Evolutionary conservation across 2,329 filamentous ascomycete species (phyloP).

Genomic region (Chalara sp.): DNA sequence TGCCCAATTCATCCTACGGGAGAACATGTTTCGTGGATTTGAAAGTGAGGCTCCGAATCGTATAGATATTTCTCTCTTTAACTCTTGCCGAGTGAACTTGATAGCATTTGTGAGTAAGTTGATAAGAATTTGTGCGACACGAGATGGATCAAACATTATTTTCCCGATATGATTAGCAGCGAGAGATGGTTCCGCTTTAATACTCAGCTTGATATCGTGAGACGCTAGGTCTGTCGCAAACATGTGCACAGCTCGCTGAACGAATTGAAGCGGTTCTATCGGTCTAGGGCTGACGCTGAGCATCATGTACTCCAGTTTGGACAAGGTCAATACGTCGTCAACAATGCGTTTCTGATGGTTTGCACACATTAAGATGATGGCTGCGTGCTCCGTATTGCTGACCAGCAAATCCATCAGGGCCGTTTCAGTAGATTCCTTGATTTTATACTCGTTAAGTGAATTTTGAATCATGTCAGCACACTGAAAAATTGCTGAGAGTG

Average conservation of each 20-base stretch:
- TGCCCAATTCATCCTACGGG: slow-evolving; percentile 12
- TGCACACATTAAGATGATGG: slow-evolving; percentile 71
- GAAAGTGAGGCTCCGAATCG: slow-evolving; percentile 17
- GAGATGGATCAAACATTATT: slow-evolving; percentile 64
- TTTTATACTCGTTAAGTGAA: not conserved
- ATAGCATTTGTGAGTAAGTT: slow-evolving; percentile 77
- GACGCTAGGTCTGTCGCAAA: slow-evolving; percentile 69
- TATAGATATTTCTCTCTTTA: slow-evolving; percentile 47
- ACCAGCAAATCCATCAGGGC: slow-evolving; percentile 25
- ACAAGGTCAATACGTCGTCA: slow-evolving; percentile 68
- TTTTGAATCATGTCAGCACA: not conserved
- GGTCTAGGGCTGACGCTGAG: slow-evolving; percentile 66
- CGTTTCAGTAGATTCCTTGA: not conserved
- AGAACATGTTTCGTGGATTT: slow-evolving; percentile 22
- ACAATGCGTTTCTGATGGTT: slow-evolving; percentile 76
- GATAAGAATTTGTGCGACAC: slow-evolving; percentile 72
- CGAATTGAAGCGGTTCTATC: slow-evolving; percentile 53
- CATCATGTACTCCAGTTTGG: slow-evolving; percentile 70
- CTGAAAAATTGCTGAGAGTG: slow-evolving; percentile 21
- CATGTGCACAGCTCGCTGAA: slow-evolving; percentile 66
- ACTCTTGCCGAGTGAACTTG: slow-evolving; percentile 67
- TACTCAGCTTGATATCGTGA: slow-evolving; percentile 59
- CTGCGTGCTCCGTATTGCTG: slow-evolving; percentile 64
- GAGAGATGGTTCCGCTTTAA: slow-evolving; percentile 58
- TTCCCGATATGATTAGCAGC: slow-evolving; percentile 51